These are phyloP conservation scores for Solanum sejunctum DNA, from an alignment of 257 asterid genomes.

Conservation along the genomic window DNA sequence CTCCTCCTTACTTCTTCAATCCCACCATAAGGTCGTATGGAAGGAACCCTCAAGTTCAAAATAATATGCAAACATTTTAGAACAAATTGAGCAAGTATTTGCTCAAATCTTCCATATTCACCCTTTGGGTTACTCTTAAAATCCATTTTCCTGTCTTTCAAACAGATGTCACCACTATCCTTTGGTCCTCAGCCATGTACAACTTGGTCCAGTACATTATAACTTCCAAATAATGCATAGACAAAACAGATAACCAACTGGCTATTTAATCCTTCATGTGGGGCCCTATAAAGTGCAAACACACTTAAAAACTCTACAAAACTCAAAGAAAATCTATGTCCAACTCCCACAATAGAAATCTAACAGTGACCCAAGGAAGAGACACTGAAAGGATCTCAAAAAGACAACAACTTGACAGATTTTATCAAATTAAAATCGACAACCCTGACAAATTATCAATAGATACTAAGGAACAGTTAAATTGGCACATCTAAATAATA, in stretches of 20 bases:
- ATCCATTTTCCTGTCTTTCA: conserved; percentile 45
- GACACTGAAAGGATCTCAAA: background rate
- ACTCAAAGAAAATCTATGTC: background rate
- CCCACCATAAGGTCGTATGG: conserved; percentile 38
- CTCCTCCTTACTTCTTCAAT: conserved; percentile 57
- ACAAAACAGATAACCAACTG: background rate
- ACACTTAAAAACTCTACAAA: background rate
- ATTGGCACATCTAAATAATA: background rate
- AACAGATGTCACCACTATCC: conserved; percentile 10
- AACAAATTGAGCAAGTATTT: conserved; percentile 76
- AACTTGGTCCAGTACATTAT: background rate
- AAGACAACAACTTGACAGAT: background rate
- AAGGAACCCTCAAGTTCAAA: conserved; percentile 85
- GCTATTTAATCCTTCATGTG: background rate
- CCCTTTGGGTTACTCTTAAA: conserved; percentile 46
- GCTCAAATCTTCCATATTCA: conserved; percentile 79
- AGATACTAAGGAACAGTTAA: background rate
- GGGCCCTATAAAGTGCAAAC: background rate
- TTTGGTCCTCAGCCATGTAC: conserved; percentile 4
- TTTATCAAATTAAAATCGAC: background rate
- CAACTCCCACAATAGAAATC: background rate
- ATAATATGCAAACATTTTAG: conserved; percentile 71
- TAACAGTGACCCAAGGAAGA: background rate
- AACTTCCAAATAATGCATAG: background rate
- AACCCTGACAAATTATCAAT: background rate